Evolutionary conservation across 768 basidiomycete genomes (phyloP).

Genomic region (Tricholoma bakamatsutake): DNA sequence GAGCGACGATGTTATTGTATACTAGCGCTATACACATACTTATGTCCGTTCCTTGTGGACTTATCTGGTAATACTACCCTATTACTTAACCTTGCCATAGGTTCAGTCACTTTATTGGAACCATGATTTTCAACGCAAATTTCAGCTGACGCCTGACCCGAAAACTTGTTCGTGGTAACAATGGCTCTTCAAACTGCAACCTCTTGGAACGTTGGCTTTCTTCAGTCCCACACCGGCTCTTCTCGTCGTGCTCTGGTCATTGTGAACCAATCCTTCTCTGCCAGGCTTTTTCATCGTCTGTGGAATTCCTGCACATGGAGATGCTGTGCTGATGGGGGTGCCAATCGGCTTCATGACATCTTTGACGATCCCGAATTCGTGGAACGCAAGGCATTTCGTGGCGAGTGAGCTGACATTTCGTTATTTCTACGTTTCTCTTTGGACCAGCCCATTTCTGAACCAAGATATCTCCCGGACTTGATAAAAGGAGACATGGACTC

Average conservation of each 20-base stretch:
- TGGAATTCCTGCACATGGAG: conserved; percentile 50
- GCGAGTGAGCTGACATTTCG: conserved; percentile 6
- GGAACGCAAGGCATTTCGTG: conserved; percentile 11
- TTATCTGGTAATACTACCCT: too few species aligned
- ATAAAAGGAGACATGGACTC: conserved; percentile 97
- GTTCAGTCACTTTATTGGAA: too few species aligned
- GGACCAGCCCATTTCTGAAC: background rate
- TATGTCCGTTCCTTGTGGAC: too few species aligned
- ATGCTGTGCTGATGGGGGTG: conserved; percentile 85
- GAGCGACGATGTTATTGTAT: too few species aligned
- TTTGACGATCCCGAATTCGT: conserved; percentile 18
- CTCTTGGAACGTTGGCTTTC: conserved; percentile 40
- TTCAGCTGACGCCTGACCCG: too few species aligned
- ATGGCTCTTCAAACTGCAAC: conserved; percentile 3
- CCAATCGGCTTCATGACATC: conserved; percentile 73
- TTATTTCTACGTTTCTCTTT: background rate
- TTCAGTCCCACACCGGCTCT: conserved; percentile 13
- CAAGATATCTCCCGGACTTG: conserved; percentile 73
- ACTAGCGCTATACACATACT: too few species aligned
- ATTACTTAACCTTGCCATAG: too few species aligned
- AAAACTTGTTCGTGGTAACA: background rate
- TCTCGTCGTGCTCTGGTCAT: conserved; percentile 62
- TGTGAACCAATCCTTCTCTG: conserved; percentile 84
- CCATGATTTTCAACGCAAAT: too few species aligned
- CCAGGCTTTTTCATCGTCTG: conserved; percentile 51